Evolutionary conservation across 768 basidiomycete species (phyloP).

Genomic region (Galerina sulciceps): DNA sequence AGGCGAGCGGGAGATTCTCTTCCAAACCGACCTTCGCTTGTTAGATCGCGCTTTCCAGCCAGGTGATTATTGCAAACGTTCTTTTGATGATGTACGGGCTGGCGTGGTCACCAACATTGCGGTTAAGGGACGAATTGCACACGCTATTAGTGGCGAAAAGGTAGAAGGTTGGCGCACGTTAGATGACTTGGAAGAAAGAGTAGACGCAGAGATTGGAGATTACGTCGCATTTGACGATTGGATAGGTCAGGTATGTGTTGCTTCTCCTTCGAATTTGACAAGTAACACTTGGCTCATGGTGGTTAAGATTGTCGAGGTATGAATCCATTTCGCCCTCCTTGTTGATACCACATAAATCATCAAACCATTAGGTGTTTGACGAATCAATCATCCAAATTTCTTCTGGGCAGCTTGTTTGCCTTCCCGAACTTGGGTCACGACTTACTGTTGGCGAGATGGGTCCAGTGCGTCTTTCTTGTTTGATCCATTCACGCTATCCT

Average conservation of each 20-base stretch:
- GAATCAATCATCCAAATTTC: constrained; percentile 76
- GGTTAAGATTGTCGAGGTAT: constrained; percentile 14
- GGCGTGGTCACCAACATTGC: constrained; percentile 73
- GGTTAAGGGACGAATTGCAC: constrained; percentile 70
- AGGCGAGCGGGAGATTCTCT: constrained; percentile 68
- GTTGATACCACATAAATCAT: constrained; percentile 5
- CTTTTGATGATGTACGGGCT: constrained; percentile 71
- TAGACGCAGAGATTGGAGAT: constrained; percentile 76
- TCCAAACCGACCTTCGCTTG: constrained; percentile 69
- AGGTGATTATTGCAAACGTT: constrained; percentile 84
- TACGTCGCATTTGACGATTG: constrained; percentile 85
- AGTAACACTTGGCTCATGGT: background rate
- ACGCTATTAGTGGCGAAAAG: constrained; percentile 68
- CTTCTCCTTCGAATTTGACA: background rate
- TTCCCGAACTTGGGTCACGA: constrained; percentile 80
- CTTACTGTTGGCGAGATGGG: constrained; percentile 79
- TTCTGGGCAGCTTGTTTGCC: constrained; percentile 64
- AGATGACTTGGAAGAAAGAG: constrained; percentile 58
- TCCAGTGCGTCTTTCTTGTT: constrained; percentile 47
- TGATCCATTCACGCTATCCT: background rate
- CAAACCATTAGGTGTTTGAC: constrained; percentile 70
- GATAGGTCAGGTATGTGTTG: constrained; percentile 78
- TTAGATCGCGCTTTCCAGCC: constrained; percentile 78
- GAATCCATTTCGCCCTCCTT: background rate
- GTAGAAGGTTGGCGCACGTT: constrained; percentile 67